phyloP scores from a whole-genome alignment of 441 rosid genomes.

The Rhodomyrtus psidioides region DNA sequence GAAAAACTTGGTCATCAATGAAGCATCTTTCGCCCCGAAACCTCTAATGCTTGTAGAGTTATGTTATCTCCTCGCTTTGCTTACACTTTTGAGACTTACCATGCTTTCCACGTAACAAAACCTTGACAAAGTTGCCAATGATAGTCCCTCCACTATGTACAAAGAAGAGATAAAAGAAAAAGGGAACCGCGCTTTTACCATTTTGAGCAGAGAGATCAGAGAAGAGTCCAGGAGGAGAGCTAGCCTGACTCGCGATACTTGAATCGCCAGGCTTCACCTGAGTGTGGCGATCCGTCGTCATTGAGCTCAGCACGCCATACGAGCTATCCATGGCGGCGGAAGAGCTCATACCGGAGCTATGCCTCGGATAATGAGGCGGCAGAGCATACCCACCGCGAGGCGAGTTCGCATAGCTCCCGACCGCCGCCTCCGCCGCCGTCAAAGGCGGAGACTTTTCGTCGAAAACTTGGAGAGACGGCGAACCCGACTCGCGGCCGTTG shows the following conservation, averaged over 20 bases:
- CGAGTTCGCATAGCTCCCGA: conserved; percentile 14
- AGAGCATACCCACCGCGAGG: conserved; percentile 42
- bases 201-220: conserved; percentile 42
- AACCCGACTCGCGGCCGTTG: conserved; percentile 19
- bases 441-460: conserved; percentile 31
- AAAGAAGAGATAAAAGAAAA: conserved; percentile 6
- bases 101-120: background rate
- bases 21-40: background rate
- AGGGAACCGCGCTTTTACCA: conserved; percentile 30
- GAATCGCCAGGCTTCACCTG: conserved; percentile 35
- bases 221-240: conserved; percentile 72
- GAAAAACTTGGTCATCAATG: background rate
- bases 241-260: conserved; percentile 56
- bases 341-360: conserved; percentile 27
- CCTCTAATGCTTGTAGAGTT: background rate
- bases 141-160: background rate
- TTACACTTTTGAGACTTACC: background rate
- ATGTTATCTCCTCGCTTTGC: background rate
- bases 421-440: conserved; percentile 18
- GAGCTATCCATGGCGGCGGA: conserved; percentile 45
- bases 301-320: conserved; percentile 24
- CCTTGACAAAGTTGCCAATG: background rate
- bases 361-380: conserved; percentile 80
- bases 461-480: conserved; percentile 19
- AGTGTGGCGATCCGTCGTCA: conserved; percentile 26